Conservation (phyloP, 495 filamentous ascomycete species). For the Annulohypoxylon stygium region DNA sequence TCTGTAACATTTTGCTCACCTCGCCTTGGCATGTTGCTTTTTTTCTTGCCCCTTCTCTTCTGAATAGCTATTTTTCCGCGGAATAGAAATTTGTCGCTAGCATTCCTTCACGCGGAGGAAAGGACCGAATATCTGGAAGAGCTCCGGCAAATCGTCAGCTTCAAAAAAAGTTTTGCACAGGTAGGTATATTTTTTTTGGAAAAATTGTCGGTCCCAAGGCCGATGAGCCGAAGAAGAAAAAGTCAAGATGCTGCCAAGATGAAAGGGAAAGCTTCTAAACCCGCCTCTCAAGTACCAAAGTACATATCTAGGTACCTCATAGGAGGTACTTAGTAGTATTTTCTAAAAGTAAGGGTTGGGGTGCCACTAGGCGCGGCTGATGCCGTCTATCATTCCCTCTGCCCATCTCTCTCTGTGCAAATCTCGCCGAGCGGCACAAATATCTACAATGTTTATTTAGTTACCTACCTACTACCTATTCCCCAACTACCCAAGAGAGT, state of each 20-base stretch:
- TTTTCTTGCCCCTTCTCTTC: constrained; percentile 1
- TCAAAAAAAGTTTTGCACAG: background rate
- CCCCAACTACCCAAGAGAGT: background rate
- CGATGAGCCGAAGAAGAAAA: constrained; percentile 23
- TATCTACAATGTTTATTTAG: background rate
- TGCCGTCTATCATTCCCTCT: constrained; percentile 42
- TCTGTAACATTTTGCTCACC: constrained; percentile 7
- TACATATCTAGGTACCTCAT: constrained; percentile 24
- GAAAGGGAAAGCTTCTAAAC: constrained; percentile 15
- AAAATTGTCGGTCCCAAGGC: constrained; percentile 14
- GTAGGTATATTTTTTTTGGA: background rate
- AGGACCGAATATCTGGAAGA: constrained; percentile 33
- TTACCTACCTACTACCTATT: constrained; percentile 6
- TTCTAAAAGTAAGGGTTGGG: constrained; percentile 39
- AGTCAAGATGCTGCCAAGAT: constrained; percentile 34
- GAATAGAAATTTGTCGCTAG: constrained; percentile 15
- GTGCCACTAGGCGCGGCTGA: constrained; percentile 47
- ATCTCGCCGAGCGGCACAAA: constrained; percentile 49
- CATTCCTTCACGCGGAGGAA: constrained; percentile 39
- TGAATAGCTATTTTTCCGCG: constrained; percentile 16
- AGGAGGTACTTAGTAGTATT: constrained; percentile 17
- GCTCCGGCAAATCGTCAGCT: constrained; percentile 8
- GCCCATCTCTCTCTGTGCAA: constrained; percentile 43
- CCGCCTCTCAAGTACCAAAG: constrained; percentile 26
- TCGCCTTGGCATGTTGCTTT: constrained; percentile 34